Evolutionary conservation across 495 filamentous ascomycete species (phyloP).

Genomic region (Hypoxylon lienhwacheense): DNA sequence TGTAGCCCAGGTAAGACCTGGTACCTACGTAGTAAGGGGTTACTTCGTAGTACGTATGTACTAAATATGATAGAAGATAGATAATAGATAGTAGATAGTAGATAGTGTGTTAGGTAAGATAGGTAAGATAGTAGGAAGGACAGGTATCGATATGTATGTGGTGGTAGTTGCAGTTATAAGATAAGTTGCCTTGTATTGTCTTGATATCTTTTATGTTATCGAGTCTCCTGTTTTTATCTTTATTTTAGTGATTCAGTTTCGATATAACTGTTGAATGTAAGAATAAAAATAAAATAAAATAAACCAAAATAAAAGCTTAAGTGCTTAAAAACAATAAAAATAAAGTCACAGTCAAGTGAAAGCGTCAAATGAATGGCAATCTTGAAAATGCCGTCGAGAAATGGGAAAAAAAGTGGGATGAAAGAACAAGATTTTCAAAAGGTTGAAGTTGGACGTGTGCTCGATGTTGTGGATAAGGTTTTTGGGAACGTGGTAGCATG

Average conservation of each 20-base stretch:
- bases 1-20: background rate
- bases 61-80: too few species aligned
- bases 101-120: too few species aligned
- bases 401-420: constrained; percentile 32
- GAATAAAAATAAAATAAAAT: background rate
- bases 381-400: constrained; percentile 31
- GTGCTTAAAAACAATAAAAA: background rate
- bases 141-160: too few species aligned
- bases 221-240: background rate
- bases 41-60: background rate
- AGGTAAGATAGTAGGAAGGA: too few species aligned
- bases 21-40: background rate
- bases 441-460: constrained; percentile 22
- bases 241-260: constrained; percentile 1
- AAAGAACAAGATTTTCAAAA: constrained; percentile 34
- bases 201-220: too few species aligned
- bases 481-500: constrained; percentile 17
- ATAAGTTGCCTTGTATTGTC: too few species aligned
- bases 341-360: too few species aligned
- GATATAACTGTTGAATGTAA: too few species aligned
- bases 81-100: too few species aligned
- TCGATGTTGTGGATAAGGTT: constrained; percentile 37
- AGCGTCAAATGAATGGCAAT: constrained; percentile 27
- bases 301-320: background rate
- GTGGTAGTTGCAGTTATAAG: too few species aligned